These are phyloP conservation scores for Penicillium cinerascens DNA, from an alignment of 495 filamentous ascomycete species.

Conservation along the genomic window DNA sequence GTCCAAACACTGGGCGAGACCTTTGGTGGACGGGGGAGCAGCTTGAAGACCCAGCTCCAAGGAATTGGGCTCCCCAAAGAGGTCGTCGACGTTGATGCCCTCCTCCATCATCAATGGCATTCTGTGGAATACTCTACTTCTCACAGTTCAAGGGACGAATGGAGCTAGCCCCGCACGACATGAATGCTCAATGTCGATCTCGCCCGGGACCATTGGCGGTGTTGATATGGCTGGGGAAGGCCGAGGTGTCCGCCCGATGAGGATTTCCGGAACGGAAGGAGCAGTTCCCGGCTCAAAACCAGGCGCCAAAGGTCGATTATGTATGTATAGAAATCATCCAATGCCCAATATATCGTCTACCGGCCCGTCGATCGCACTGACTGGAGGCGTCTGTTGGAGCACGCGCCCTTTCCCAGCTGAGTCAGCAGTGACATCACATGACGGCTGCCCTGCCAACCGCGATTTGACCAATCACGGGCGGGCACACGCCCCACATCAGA, in stretches of 20 bases:
- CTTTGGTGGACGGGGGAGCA: slow-evolving; percentile 55
- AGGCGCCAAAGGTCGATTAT: neutral
- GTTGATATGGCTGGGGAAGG: slow-evolving; percentile 4
- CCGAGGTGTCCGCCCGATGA: neutral
- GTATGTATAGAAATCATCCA: neutral
- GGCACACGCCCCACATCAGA: slow-evolving; percentile 3
- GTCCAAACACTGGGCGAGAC: slow-evolving; percentile 68
- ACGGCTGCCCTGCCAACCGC: slow-evolving; percentile 26
- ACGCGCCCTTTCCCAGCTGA: slow-evolving; percentile 1
- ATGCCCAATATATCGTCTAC: neutral
- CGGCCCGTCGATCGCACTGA: neutral
- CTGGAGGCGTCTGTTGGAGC: neutral
- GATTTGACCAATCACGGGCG: slow-evolving; percentile 10
- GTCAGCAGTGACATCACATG: slow-evolving; percentile 15
- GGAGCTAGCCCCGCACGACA: slow-evolving; percentile 10
- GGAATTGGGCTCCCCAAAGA: slow-evolving; percentile 68
- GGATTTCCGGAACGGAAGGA: neutral
- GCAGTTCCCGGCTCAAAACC: neutral
- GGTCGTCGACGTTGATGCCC: slow-evolving; percentile 64
- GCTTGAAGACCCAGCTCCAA: slow-evolving; percentile 50
- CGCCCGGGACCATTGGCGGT: slow-evolving; percentile 4
- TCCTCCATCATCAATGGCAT: slow-evolving; percentile 64
- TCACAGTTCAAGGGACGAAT: neutral
- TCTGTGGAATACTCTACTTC: neutral
- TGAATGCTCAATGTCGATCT: slow-evolving; percentile 7